Evolutionary conservation across 2,329 filamentous ascomycete genomes (phyloP).

Genomic region (Fusarium sp.): DNA sequence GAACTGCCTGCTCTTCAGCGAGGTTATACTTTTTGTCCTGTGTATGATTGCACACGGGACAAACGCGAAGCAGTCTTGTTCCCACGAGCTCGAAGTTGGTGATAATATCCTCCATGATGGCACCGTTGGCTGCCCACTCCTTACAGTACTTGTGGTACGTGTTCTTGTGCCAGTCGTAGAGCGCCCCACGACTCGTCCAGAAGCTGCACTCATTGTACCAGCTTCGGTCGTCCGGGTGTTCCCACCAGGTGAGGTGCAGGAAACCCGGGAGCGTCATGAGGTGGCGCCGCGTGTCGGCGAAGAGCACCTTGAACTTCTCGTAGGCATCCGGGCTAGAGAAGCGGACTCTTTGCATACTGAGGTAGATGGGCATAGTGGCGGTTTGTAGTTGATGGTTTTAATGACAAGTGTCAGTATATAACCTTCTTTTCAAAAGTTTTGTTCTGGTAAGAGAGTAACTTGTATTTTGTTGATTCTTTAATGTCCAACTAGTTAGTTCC

Average conservation of each 20-base stretch:
- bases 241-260: slow-evolving; percentile 33
- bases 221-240: slow-evolving; percentile 25
- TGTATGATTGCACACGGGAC: slow-evolving; percentile 31
- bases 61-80: slow-evolving; percentile 29
- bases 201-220: slow-evolving; percentile 41
- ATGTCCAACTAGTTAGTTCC: background rate
- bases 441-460: background rate
- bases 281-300: slow-evolving; percentile 29
- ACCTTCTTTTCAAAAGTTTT: background rate
- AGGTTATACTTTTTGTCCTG: slow-evolving; percentile 41
- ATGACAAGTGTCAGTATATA: background rate
- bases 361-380: slow-evolving; percentile 22
- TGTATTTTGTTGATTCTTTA: background rate
- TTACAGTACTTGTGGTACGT: slow-evolving; percentile 42
- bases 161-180: slow-evolving; percentile 39
- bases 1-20: slow-evolving; percentile 36
- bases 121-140: slow-evolving; percentile 30
- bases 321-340: slow-evolving; percentile 35
- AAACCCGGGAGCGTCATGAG: slow-evolving; percentile 28
- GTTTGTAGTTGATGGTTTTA: background rate
- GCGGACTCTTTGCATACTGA: slow-evolving; percentile 21
- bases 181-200: slow-evolving; percentile 32
- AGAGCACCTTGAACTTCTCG: slow-evolving; percentile 35
- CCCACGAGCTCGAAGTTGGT: slow-evolving; percentile 42
- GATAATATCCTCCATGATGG: slow-evolving; percentile 42